These are phyloP conservation scores for Teunomyces stri DNA, from an alignment of 805 yeast genomes.

Conservation along the genomic window DNA sequence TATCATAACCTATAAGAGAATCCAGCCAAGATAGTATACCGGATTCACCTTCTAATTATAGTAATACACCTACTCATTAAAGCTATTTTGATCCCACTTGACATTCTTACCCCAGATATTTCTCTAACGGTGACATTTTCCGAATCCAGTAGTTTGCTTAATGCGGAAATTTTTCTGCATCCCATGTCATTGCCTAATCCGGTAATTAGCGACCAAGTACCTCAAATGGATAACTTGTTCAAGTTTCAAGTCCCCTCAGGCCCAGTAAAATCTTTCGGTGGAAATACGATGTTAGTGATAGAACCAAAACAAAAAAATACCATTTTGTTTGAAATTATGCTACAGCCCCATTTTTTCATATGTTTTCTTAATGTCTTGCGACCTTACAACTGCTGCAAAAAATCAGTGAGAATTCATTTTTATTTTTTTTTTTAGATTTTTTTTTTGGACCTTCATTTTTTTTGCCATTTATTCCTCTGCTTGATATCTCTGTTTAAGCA, in stretches of 20 bases:
- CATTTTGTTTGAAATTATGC: neutral
- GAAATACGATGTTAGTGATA: neutral
- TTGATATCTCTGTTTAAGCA: neutral
- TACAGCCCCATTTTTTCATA: neutral
- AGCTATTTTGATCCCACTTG: neutral
- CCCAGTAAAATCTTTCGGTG: neutral
- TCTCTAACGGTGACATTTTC: neutral
- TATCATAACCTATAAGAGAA: neutral
- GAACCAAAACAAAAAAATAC: neutral
- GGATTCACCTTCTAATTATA: neutral
- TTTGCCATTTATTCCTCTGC: neutral
- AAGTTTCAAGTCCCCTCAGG: neutral
- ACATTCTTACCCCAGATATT: conserved; percentile 2
- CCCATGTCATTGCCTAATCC: neutral
- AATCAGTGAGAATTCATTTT: neutral
- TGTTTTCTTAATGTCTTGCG: neutral
- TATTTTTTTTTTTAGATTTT: neutral
- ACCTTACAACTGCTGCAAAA: neutral
- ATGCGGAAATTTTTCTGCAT: conserved; percentile 1
- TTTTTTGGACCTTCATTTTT: neutral
- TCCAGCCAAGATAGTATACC: neutral
- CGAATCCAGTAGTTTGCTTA: neutral
- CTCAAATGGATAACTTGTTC: neutral
- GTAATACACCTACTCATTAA: neutral
- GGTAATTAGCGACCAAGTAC: neutral